Evolutionary conservation across 805 yeast species (phyloP), one percentile per base, ranked within the genome.

Genomic region (Candida vaughaniae): DNA sequence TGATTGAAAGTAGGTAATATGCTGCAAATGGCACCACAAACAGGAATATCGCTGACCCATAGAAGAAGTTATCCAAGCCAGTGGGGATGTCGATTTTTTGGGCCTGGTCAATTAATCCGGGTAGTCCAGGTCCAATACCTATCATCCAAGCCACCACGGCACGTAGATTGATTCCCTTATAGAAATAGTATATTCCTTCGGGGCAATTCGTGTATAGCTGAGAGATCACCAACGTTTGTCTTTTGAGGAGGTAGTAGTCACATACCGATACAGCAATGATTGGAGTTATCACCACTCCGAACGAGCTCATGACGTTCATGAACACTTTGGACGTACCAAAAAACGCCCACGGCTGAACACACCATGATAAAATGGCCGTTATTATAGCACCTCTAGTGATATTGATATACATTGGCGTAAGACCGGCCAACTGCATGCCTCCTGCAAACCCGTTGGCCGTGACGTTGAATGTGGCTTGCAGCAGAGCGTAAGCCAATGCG

Each of bases 361-460:
- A 47, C 55, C 55, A 50, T 27, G 53, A 48, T 12, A 51, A 33
- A 5, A 50, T 16, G 7, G 52, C 51, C 11, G 54, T 49, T 9
- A 51, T 25, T 3, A 51, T 25, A 20, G 75, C 70, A 15, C 80
- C 82, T 29, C 77, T 54, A 29, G 58, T 58, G 32, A 73, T 69
- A 44, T 66, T 66, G 42, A 73, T 49, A 41, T 60, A 68, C 38
- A 58, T 55, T 12, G 77, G 77, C 33, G 64, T 58, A 42, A 75
- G 46, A 32, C 70, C 78, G 17, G 75, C 67, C 45, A 75, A 46
- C 42, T 74, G 79, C 60, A 72, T 75, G 12, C 77, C 78, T 9
- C 74, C 75, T 66, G 55, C 62, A 84, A 80, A 54, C 82, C 87
- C 51, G 40, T 48, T 48, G n/a, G 45, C 75, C 31, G 64, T 43